Evolutionary conservation across 2,329 filamentous ascomycete species (phyloP), one percentile per base, ranked within the genome.

Genomic region (Exutisphaerella laricina): DNA sequence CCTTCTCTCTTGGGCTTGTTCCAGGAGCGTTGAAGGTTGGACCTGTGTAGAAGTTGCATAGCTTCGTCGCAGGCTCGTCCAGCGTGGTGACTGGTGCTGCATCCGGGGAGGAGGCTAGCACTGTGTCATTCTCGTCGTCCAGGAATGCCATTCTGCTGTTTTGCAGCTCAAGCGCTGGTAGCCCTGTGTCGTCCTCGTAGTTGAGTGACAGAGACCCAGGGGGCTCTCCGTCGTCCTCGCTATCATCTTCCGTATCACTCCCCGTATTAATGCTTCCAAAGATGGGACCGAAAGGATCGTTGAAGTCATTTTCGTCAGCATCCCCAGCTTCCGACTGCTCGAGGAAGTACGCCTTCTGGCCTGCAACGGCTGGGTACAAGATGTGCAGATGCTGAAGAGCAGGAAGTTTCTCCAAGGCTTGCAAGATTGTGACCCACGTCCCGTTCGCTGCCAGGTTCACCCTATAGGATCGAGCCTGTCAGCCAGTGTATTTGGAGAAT

Each of bases 381-480:
- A 61, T 46, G 31, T 61, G 56, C 8, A 61, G 45, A 25, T 61
- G 58, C 3, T 53, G 17, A 14, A 60, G 43, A 4, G 41, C 17
- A 8, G 50, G 43, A 20, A 59, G 40, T 18, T 50, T 48, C 35
- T 50, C 25, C 10, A 61, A 37, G 9, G 41, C 44, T 21, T 51
- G 44, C 22, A 61, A 43, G 10, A 60, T 44, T n/a, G 50, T 31
- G 4, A 43, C 32, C 58, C 58, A 61, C n/a, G 30, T 43, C n/a
- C 53, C 57, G 10, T n/a, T 44, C 21, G 1, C 14, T 45, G 14
- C 59, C 31, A n/a, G n/a, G n/a, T n/a, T n/a, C n/a, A n/a, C n/a
- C n/a, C n/a, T n/a, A n/a, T n/a, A n/a, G n/a, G n/a, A n/a, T n/a
- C n/a, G n/a, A n/a, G n/a, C n/a, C n/a, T n/a, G n/a, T n/a, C n/a